phyloP scores from a whole-genome alignment of 176 grass and related monocot genomes.

The Sorghum bicolor region Sorghum_bicolor_NCBIv3 NC_012876.2:60318501-60319000 shows the following conservation, averaged over 20 bases:
- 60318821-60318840: constrained; percentile 24
- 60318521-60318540: constrained; percentile 26
- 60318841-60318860: background rate
- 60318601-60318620: constrained; percentile 27
- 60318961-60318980: constrained; percentile 70
- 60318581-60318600: constrained; percentile 45
- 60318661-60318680: background rate
- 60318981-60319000: constrained; percentile 92
- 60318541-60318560: constrained; percentile 28
- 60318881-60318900: constrained; percentile 30
- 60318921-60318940: constrained; percentile 51
- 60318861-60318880: constrained; percentile 43
- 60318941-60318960: constrained; percentile 55
- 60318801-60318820: constrained; percentile 36
- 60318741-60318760: constrained; percentile 44
- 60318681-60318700: constrained; percentile 4
- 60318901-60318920: constrained; percentile 25
- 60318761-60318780: constrained; percentile 27
- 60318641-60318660: background rate
- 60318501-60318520: constrained; percentile 14
- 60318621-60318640: background rate
- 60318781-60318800: constrained; percentile 7
- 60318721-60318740: background rate
- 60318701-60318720: constrained; percentile 13
- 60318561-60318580: constrained; percentile 37